phyloP scores from a whole-genome alignment of 2,329 filamentous ascomycete genomes.

The Leptosphaerulina australis region DNA sequence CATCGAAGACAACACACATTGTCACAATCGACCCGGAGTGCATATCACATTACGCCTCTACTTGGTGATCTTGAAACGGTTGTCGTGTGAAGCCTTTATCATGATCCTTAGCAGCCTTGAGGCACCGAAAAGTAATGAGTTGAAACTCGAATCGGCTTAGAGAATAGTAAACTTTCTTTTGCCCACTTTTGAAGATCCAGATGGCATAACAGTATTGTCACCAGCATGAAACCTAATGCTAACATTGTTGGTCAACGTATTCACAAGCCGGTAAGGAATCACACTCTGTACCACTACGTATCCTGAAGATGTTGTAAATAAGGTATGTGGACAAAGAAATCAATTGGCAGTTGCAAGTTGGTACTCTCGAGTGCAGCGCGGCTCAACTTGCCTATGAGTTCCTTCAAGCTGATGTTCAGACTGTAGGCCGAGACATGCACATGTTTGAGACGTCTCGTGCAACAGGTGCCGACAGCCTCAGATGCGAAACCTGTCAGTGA shows the following conservation, averaged over 20 bases:
- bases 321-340: not conserved
- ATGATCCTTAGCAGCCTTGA: constrained; percentile 28
- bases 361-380: not conserved
- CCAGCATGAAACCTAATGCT: not conserved
- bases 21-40: constrained; percentile 29
- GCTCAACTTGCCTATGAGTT: constrained; percentile 9
- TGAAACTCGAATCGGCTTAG: not conserved
- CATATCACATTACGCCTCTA: constrained; percentile 12
- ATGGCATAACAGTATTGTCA: not conserved
- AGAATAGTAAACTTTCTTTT: not conserved
- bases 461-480: constrained; percentile 2
- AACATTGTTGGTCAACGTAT: no score
- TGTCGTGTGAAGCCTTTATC: constrained; percentile 29
- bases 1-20: constrained; percentile 24
- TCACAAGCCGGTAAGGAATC: not conserved
- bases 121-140: not conserved
- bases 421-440: constrained; percentile 11
- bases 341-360: not conserved
- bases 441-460: constrained; percentile 4
- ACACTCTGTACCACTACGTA: not conserved
- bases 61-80: constrained; percentile 38
- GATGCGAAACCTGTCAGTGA: constrained; percentile 9
- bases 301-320: no score
- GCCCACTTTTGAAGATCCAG: no score
- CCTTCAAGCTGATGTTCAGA: not conserved